phyloP scores from a whole-genome alignment of 768 basidiomycete genomes.

The Amanita inopinata region DNA sequence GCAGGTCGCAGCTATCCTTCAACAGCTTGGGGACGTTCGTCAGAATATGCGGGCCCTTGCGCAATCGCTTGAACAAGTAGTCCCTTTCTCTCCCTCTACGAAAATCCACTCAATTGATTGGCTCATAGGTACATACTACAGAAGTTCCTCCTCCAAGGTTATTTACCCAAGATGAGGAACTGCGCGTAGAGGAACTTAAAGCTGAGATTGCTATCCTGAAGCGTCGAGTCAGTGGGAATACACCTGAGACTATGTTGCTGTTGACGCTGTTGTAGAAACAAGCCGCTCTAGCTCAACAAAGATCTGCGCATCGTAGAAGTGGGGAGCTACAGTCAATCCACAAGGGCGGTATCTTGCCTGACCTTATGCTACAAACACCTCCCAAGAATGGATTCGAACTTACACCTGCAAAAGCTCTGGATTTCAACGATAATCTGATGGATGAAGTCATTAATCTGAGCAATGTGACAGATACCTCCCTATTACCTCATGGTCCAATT shows the following conservation, averaged over 20 bases:
- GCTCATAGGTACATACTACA: conserved; percentile 15
- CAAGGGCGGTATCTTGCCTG: too few relatives aligned
- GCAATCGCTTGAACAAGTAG: conserved; percentile 24
- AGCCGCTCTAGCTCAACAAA: background rate
- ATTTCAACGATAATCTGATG: conserved; percentile 52
- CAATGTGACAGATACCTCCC: conserved; percentile 40
- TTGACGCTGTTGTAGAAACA: background rate
- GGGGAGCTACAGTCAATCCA: too few relatives aligned
- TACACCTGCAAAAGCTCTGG: conserved; percentile 24
- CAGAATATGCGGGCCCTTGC: conserved; percentile 26
- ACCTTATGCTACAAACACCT: background rate
- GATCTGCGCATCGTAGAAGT: background rate
- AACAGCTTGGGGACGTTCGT: conserved; percentile 28
- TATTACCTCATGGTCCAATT: conserved; percentile 22
- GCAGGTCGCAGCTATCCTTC: conserved; percentile 33
- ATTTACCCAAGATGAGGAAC: conserved; percentile 32
- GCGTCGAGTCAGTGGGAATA: conserved; percentile 23
- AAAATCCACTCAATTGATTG: background rate
- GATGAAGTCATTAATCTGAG: conserved; percentile 55
- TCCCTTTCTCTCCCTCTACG: conserved; percentile 1
- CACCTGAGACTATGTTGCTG: background rate
- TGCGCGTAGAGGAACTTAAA: conserved; percentile 28
- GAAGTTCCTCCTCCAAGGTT: conserved; percentile 23
- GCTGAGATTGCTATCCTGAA: conserved; percentile 28
- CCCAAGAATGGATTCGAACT: conserved; percentile 11